Conservation (phyloP, 2,329 filamentous ascomycete genomes). For the Hypoxylon sp. region DNA sequence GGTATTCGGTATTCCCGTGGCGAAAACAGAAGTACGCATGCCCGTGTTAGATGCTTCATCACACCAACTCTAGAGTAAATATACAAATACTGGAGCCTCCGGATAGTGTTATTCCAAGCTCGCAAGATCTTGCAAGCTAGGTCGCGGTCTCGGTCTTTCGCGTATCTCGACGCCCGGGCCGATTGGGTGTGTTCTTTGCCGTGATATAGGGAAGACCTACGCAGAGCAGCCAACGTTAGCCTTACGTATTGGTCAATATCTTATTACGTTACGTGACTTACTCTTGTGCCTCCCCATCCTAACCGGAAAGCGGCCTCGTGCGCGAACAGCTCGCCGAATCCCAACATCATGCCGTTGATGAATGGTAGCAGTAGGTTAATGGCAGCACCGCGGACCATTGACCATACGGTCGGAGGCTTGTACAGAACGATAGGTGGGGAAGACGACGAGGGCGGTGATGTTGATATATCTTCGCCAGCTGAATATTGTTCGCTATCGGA, state of each 20-base stretch:
- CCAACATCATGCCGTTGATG: slow-evolving; percentile 97
- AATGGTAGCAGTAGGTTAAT: slow-evolving; percentile 98
- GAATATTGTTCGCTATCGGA: slow-evolving; percentile 90
- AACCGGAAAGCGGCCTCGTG: slow-evolving; percentile 94
- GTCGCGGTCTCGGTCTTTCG: slow-evolving; percentile 72
- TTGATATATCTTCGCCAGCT: slow-evolving; percentile 72
- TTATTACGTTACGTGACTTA: slow-evolving; percentile 60
- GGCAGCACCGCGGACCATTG: slow-evolving; percentile 85
- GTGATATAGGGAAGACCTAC: slow-evolving; percentile 70
- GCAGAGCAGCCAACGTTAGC: slow-evolving; percentile 5
- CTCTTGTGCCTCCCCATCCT: slow-evolving; percentile 95
- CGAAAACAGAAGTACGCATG: slow-evolving; percentile 3
- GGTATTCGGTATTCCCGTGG: slow-evolving; percentile 10
- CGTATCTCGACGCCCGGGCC: slow-evolving; percentile 88
- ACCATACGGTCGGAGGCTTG: slow-evolving; percentile 88
- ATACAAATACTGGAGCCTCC: slow-evolving; percentile 21
- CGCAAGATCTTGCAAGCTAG: slow-evolving; percentile 75
- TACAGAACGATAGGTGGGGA: slow-evolving; percentile 86
- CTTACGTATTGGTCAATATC: background rate
- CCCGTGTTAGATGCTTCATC: slow-evolving; percentile 2
- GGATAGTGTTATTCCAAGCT: slow-evolving; percentile 50
- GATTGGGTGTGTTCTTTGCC: slow-evolving; percentile 76
- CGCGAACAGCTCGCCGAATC: slow-evolving; percentile 96
- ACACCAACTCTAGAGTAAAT: slow-evolving; percentile 19
- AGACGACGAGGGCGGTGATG: slow-evolving; percentile 73